phyloP scores from a whole-genome alignment of 2,329 filamentous ascomycete species.

The Talaromyces sp. region DNA sequence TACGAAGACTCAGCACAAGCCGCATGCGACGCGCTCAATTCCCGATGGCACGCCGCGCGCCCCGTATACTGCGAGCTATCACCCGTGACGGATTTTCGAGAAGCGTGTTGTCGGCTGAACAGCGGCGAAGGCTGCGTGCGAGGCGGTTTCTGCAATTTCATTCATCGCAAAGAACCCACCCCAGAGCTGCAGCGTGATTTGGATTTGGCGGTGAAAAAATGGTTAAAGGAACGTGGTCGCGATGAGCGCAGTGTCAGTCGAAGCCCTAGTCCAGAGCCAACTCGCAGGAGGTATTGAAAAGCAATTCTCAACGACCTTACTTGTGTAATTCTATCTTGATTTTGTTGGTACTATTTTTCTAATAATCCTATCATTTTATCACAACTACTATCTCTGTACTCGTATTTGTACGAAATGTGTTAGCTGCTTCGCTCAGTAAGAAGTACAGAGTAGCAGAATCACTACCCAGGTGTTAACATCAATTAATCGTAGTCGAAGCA shows the following conservation, averaged over 20 bases:
- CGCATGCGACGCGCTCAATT: slow-evolving; percentile 91
- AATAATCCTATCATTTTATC: not conserved
- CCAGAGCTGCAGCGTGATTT: slow-evolving; percentile 85
- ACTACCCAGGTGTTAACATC: no score
- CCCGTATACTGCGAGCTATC: slow-evolving; percentile 98
- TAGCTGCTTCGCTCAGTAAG: no score
- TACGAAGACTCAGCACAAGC: slow-evolving; percentile 95
- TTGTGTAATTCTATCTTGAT: not conserved
- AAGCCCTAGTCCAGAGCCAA: slow-evolving; percentile 82
- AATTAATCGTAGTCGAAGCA: no score
- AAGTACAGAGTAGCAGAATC: no score
- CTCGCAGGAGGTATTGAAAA: slow-evolving; percentile 62
- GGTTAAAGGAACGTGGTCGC: slow-evolving; percentile 77
- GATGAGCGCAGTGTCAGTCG: slow-evolving; percentile 77
- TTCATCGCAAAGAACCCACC: slow-evolving; percentile 91
- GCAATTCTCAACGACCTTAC: not conserved
- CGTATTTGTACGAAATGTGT: no score
- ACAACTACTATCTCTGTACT: no score
- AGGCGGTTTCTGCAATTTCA: slow-evolving; percentile 98
- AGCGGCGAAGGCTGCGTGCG: slow-evolving; percentile 91
- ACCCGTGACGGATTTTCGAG: slow-evolving; percentile 95
- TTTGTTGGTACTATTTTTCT: not conserved
- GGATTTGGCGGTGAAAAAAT: slow-evolving; percentile 89
- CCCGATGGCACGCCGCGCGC: slow-evolving; percentile 91
- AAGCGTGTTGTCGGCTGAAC: slow-evolving; percentile 94